Base-by-base conservation (phyloP, 495 filamentous ascomycete genomes). In the Penicillium paxilli region DNA sequence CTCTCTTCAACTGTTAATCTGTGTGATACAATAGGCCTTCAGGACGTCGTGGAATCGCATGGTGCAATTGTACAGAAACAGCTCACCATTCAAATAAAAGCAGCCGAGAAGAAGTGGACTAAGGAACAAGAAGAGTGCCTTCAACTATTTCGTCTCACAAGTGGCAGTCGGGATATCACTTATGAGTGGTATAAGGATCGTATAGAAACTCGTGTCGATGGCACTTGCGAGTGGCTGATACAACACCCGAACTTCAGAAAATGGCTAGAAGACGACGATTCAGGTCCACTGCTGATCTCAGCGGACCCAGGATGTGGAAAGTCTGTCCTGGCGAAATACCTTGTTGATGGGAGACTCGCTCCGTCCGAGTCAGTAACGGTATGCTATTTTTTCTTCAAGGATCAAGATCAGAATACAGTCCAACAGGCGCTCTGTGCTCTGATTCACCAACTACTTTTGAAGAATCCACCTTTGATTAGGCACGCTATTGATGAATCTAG, bases 381-480 rank as follows among this genome's bases (percentile, higher is more conserved):
- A 11, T 51, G 38, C 24, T 44, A 51, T 22, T 51, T 51, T 37
- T 28, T 28, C 25, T 51, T 51, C 14, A 51, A 51, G 14, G 37
- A 44, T 16, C 7, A 51, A 12, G 49, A 51, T 16, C 25, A 28
- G 10, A 28, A 28, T 28, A 28, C 25, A 4, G 10, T 10, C 21
- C 26, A 19, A 16, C 4, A 4, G 6, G 33, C 33, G 23, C 22
- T 17, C 26, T 19, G n/a, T 14, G n/a, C 12, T 24, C 38, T 16
- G 26, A 35, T 6, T 23, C 38, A 33, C 20, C 41, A 3, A 30
- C 35, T 25, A 26, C 19, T 7, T 14, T 33, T n/a, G n/a, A n/a
- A n/a, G n/a, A n/a, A n/a, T n/a, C n/a, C n/a, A n/a, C n/a, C n/a
- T n/a, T n/a, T n/a, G n/a, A n/a, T n/a, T n/a, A n/a, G n/a, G n/a